Conservation (phyloP, 192 early-diverging fungal genomes). For the Mortierella antarctica region DNA sequence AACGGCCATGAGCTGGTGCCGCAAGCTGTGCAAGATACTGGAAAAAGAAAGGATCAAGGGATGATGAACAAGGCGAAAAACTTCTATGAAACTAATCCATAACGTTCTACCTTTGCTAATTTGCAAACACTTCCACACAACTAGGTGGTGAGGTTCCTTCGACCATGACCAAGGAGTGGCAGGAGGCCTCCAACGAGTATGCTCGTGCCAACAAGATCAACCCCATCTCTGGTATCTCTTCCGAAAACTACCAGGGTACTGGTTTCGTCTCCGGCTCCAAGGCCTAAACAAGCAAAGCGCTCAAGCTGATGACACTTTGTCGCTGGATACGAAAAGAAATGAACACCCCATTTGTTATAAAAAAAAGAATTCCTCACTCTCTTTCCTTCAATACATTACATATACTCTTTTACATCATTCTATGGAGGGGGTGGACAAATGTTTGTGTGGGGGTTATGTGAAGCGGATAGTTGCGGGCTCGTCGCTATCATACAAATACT, state of each 20-base stretch:
- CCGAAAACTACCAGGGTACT: constrained; percentile 81
- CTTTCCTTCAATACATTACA: neutral
- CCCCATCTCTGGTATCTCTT: constrained; percentile 82
- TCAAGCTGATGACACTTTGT: neutral
- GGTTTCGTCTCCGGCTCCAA: constrained; percentile 69
- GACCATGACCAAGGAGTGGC: constrained; percentile 85
- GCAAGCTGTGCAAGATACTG: no score
- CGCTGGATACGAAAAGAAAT: constrained; percentile 19
- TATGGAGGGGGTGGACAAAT: neutral
- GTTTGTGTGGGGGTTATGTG: neutral
- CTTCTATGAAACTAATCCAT: no score
- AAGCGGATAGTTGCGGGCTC: constrained; percentile 41
- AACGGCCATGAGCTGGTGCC: no score
- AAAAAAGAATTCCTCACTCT: neutral
- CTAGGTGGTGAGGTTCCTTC: constrained; percentile 70
- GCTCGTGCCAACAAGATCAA: constrained; percentile 76
- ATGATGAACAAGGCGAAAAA: no score
- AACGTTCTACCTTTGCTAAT: neutral
- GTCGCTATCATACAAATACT: constrained; percentile 49
- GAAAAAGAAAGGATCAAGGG: no score
- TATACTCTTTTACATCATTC: neutral
- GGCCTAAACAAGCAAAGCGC: constrained; percentile 33
- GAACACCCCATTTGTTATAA: constrained; percentile 40
- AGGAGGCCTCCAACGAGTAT: constrained; percentile 83
- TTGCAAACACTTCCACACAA: neutral